Evolutionary conservation across 257 asterid species (phyloP).

Genomic region (Gentiana dahurica): DNA sequence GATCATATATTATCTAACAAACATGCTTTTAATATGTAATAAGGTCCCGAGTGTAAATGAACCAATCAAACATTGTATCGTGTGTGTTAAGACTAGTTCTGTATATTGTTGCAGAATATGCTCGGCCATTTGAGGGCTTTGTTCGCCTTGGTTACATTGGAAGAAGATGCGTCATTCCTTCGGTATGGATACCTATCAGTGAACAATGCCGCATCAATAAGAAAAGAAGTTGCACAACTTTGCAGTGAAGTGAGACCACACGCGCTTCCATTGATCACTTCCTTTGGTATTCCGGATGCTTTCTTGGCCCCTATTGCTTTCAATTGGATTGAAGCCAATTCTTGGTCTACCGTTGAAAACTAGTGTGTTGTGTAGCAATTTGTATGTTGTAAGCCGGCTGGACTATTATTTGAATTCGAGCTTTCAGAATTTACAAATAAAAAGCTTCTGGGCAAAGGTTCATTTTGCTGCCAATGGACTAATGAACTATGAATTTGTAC

Average conservation of each 20-base stretch:
- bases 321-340: constrained; percentile 83
- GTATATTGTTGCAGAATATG: constrained; percentile 37
- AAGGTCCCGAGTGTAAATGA: too few species aligned
- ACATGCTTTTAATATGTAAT: too few species aligned
- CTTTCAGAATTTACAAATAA: too few species aligned
- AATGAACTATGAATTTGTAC: too few species aligned
- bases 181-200: constrained; percentile 63
- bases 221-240: constrained; percentile 61
- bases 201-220: constrained; percentile 56
- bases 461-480: too few species aligned
- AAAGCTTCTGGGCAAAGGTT: too few species aligned
- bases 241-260: constrained; percentile 80
- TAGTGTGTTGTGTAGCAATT: not conserved
- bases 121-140: constrained; percentile 61
- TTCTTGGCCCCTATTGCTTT: constrained; percentile 85
- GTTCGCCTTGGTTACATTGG: constrained; percentile 57
- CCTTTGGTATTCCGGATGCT: constrained; percentile 91
- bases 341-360: constrained; percentile 40
- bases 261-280: constrained; percentile 62
- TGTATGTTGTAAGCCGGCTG: not conserved
- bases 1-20: too few species aligned
- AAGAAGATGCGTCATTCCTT: constrained; percentile 82
- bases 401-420: too few species aligned
- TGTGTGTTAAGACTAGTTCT: not conserved
- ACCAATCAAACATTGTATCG: too few species aligned